A percentile compares a stretch with the other conserved stretches of the same genome.
Evolutionary conservation across 2,329 filamentous ascomycete genomes (phyloP).

Genomic region (Aureobasidium sp.): DNA sequence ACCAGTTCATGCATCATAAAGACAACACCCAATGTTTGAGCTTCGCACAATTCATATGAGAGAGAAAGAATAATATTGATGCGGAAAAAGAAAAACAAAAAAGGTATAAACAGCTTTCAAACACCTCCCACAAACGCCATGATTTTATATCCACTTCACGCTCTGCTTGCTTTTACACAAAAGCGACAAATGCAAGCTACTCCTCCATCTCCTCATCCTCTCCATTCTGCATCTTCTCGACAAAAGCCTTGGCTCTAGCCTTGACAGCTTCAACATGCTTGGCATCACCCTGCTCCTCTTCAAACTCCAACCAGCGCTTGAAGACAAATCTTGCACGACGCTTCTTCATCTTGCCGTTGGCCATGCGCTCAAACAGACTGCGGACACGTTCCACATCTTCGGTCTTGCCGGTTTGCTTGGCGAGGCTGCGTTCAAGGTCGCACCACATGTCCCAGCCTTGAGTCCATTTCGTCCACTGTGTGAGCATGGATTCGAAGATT

Average conservation of each 20-base stretch:
- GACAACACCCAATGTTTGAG: too few species aligned
- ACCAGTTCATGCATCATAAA: too few species aligned
- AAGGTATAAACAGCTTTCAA: background rate
- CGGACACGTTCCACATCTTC: constrained; percentile 52
- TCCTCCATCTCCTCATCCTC: constrained; percentile 19
- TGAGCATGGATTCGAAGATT: constrained; percentile 81
- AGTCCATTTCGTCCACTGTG: constrained; percentile 77
- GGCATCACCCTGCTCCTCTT: constrained; percentile 59
- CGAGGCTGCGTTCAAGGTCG: constrained; percentile 61
- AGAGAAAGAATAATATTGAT: background rate
- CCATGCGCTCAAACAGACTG: constrained; percentile 71
- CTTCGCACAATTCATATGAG: too few species aligned
- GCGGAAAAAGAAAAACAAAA: background rate
- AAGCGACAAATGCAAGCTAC: too few species aligned
- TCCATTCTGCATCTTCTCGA: constrained; percentile 37
- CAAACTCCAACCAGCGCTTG: constrained; percentile 84
- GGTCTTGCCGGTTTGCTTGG: constrained; percentile 37
- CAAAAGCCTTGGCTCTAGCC: constrained; percentile 63
- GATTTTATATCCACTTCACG: too few species aligned
- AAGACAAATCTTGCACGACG: constrained; percentile 82
- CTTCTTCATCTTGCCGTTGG: constrained; percentile 58
- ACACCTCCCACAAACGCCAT: background rate
- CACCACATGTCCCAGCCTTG: constrained; percentile 91
- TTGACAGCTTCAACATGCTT: constrained; percentile 64
- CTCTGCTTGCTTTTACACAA: too few species aligned